Evolutionary conservation across 331 rosid species (phyloP).

Genomic region (Stylosanthes scabra): DNA sequence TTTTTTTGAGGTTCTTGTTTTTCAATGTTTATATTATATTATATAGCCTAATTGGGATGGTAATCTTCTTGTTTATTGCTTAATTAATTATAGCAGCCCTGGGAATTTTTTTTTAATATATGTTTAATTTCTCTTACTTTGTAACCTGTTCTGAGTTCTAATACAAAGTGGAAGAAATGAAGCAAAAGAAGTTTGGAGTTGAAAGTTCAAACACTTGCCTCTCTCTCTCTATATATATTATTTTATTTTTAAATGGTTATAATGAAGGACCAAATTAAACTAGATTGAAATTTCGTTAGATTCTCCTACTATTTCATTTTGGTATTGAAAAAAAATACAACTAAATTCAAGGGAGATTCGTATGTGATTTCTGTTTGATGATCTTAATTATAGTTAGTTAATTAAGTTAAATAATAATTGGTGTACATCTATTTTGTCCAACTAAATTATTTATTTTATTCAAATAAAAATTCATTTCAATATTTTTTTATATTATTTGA

Average conservation of each 20-base stretch:
- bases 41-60: conserved; percentile 30
- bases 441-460: too few species aligned
- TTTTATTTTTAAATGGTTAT: too few species aligned
- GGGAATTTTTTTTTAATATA: background rate
- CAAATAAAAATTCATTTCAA: too few species aligned
- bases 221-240: background rate
- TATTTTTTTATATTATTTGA: too few species aligned
- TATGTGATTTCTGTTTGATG: background rate
- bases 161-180: background rate
- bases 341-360: too few species aligned
- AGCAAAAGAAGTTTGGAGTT: background rate
- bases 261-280: background rate
- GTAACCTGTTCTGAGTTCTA: background rate
- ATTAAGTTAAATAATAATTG: too few species aligned
- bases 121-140: conserved; percentile 2
- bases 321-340: background rate
- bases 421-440: too few species aligned
- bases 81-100: too few species aligned
- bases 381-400: too few species aligned
- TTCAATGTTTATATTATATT: conserved; percentile 31
- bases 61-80: conserved; percentile 26
- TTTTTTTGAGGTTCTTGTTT: conserved; percentile 33
- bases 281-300: background rate
- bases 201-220: background rate
- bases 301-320: background rate